A percentile compares a stretch with the other conserved stretches of the same genome.
phyloP scores from a whole-genome alignment of 306 rosid species.

The Begonia loranthoides region DNA sequence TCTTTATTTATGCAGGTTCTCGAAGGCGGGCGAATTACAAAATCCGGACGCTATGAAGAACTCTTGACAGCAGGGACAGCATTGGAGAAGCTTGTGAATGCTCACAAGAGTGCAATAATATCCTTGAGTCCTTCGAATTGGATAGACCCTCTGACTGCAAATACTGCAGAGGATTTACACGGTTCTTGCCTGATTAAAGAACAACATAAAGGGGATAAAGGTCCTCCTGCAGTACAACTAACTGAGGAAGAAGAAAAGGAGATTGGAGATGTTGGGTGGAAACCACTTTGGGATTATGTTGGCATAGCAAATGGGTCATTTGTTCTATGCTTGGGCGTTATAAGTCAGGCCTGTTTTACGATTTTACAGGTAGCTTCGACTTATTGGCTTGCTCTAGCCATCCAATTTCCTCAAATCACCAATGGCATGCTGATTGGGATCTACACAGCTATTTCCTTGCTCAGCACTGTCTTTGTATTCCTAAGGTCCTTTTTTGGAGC shows the following conservation, averaged over 20 bases:
- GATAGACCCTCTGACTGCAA: constrained; percentile 15
- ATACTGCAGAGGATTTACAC: constrained; percentile 13
- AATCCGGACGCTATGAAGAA: constrained; percentile 59
- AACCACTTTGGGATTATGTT: constrained; percentile 51
- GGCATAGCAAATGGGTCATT: constrained; percentile 22
- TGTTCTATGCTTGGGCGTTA: constrained; percentile 15
- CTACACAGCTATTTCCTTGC: constrained; percentile 38
- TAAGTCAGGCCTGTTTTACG: constrained; percentile 23
- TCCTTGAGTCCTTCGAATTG: constrained; percentile 16
- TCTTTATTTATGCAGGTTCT: constrained; percentile 43
- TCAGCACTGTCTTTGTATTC: constrained; percentile 28
- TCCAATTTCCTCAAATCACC: constrained; percentile 34
- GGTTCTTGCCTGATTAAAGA: constrained; percentile 11
- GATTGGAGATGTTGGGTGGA: constrained; percentile 64
- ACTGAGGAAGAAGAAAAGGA: constrained; percentile 63
- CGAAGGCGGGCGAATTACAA: constrained; percentile 38
- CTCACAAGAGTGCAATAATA: constrained; percentile 43
- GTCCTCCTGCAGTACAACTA: constrained; percentile 29
- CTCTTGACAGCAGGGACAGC: constrained; percentile 50
- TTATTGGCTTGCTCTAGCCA: constrained; percentile 64
- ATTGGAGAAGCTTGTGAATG: constrained; percentile 69
- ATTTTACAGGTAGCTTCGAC: constrained; percentile 37
- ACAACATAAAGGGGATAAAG: constrained; percentile 25
- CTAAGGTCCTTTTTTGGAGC: constrained; percentile 27
- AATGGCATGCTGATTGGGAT: constrained; percentile 31